phyloP scores from a whole-genome alignment of 805 yeast genomes.

The Grigorovia jiainica region DNA sequence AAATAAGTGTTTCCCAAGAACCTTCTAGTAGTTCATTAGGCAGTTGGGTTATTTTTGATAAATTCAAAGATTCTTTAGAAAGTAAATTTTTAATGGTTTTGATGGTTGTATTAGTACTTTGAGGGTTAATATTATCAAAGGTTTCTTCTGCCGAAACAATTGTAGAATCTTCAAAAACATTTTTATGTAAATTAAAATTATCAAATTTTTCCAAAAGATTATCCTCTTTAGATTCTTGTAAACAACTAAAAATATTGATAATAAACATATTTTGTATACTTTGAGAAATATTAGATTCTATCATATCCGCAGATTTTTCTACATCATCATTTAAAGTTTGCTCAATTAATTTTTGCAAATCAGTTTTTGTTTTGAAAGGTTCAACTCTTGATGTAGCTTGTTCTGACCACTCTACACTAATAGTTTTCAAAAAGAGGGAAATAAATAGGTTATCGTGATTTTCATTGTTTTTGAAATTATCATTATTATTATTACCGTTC shows the following conservation, averaged over 20 bases:
- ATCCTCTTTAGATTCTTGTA: background rate
- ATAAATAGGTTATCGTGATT: conserved; percentile 20
- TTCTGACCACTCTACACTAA: conserved; percentile 4
- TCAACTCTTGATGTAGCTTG: too few species aligned
- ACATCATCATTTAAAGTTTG: too few species aligned
- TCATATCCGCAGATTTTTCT: too few species aligned
- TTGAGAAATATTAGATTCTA: too few species aligned
- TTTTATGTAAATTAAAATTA: conserved; percentile 20
- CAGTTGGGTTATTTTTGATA: conserved; percentile 14
- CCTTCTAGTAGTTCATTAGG: conserved; percentile 28
- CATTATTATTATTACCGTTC: background rate
- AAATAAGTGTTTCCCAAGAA: conserved; percentile 30
- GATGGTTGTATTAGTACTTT: background rate
- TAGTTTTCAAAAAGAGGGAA: conserved; percentile 18
- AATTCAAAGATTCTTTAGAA: conserved; percentile 12
- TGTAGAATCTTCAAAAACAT: conserved; percentile 3
- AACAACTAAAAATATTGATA: background rate
- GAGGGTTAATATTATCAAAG: background rate
- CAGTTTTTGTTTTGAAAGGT: background rate
- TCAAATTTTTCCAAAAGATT: conserved; percentile 18
- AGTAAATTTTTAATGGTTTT: conserved; percentile 1
- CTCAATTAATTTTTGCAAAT: too few species aligned
- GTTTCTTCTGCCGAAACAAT: background rate
- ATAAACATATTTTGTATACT: background rate
- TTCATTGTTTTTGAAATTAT: conserved; percentile 11